Percentiles rank a stretch among this genome's conserved stretches.
Conservation (phyloP, 2,329 filamentous ascomycete genomes). For the Diplodia scrobiculata region DNA sequence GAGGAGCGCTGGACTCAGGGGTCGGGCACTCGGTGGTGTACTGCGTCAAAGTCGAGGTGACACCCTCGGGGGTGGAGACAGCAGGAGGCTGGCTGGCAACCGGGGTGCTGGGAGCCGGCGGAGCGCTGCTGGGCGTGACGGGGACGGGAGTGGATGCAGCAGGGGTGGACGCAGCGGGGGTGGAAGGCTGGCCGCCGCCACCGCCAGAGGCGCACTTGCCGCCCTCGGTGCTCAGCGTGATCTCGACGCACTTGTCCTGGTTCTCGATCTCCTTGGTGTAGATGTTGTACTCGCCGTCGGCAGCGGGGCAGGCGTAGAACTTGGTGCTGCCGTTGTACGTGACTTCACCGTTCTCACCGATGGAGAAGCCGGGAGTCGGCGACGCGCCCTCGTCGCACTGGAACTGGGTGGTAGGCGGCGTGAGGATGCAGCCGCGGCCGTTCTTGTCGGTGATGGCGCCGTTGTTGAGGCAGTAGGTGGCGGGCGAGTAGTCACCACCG, state of each 20-base stretch:
- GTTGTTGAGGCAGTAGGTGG: constrained; percentile 58
- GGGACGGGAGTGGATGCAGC: constrained; percentile 31
- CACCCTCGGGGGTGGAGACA: not conserved
- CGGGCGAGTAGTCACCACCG: constrained; percentile 52
- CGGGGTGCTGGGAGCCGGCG: constrained; percentile 1
- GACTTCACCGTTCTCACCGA: constrained; percentile 57
- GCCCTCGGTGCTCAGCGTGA: constrained; percentile 47
- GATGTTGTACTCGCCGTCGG: constrained; percentile 59
- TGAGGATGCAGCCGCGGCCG: constrained; percentile 65
- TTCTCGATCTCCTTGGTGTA: constrained; percentile 51
- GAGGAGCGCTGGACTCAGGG: constrained; percentile 26
- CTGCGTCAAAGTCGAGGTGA: constrained; percentile 21
- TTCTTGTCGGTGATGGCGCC: constrained; percentile 57
- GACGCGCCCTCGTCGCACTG: constrained; percentile 61
- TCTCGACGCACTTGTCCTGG: constrained; percentile 54
- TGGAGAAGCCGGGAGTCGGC: constrained; percentile 59
- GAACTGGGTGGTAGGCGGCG: constrained; percentile 60
- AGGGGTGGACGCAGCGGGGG: constrained; percentile 35
- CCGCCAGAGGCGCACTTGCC: constrained; percentile 39
- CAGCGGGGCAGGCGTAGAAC: constrained; percentile 65
- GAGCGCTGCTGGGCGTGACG: not conserved
- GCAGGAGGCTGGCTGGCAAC: not conserved
- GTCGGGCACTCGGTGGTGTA: constrained; percentile 21
- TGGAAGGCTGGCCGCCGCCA: constrained; percentile 9
- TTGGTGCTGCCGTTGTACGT: constrained; percentile 54